Base-by-base conservation (phyloP, 2,329 filamentous ascomycete species). In the Trichoderma simmonsii region DNA sequence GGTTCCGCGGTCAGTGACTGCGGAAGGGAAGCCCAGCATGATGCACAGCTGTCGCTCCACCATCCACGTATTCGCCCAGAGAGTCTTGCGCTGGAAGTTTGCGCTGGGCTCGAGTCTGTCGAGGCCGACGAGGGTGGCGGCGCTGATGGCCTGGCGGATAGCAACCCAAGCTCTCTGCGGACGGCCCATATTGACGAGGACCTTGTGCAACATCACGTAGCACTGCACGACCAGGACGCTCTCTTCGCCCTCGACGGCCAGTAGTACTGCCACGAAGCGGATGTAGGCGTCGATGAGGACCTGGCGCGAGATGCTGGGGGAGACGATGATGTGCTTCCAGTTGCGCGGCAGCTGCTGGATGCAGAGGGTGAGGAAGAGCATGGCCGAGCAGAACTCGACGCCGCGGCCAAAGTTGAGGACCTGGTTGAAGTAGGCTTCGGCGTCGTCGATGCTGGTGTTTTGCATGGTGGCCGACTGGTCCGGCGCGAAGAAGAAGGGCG, bases 91-190 rank as follows among this genome's bases (percentile, higher is more conserved):
- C 24, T 81, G 78, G 18, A 43, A 77, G 75, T 63, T 79, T 78
- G 6, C 79, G 71, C 11, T 62, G 72, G 32, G 77, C 18, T 70
- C 74, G 4, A 78, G 78, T 11, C 81, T 76, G 73, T 86, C 82
- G 36, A 83, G 81, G 73, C 87, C 85, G 1, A 87, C 83, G 1
- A 89, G 79, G 72, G 89, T 82, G 7, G 84, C 83, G 72, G 85
- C 84, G 75, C 85, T 85, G 51, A 89, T 79, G 4, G 83, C 87
- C 54, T 84, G 82, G 14, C 87, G 83, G 54, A 82, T 82, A 9
- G 83, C 77, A 6, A 87, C 79, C 88, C 88, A 90, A 1, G 86
- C 84, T 73, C 85, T 83, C 43, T 86, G 84, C 12, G 88, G 87
- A 56, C 85, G 84, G 3, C 88, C 88, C 73, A 87, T 84, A 71